Evolutionary conservation across 2,329 filamentous ascomycete species (phyloP), one percentile per base, ranked within the genome.

Genomic region (Alternaria angustiovoidea): DNA sequence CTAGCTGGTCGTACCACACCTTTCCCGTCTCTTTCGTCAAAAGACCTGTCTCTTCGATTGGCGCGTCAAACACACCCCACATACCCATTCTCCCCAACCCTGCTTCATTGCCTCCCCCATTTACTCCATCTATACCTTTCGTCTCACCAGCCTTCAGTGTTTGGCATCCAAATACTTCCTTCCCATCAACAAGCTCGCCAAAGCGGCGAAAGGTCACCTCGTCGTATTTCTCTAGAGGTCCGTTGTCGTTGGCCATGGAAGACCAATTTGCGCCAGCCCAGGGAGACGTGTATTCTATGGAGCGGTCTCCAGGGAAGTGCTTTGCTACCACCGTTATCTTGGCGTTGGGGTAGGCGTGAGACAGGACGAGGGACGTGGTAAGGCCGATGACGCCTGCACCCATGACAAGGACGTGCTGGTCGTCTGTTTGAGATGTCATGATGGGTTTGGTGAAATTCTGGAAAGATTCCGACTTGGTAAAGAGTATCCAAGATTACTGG

Each of bases 271-370:
- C 93, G 14, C 93, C 93, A 4, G 93, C 93, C 91, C 92, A 96
- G 1, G 92, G 93, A 6, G 92, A 96, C 0, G 92, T 89, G 77
- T 97, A 97, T 82, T 96, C 91, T 67, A 94, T 90, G 67, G 94
- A 91, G 78, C 94, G 95, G 81, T 97, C 94, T 36, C 94, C 94
- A 0, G 94, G 94, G 90, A 97, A 95, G 77, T 96, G 91, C 74
- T 94, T 96, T 5, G 92, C 90, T 32, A 93, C 82, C 36, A 96
- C 83, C 0, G 91, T 93, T 65, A 96, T 81, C 22, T 81, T 80
- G 66, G 89, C 84, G 3, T 76, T 69, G 2, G 82, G 80, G 41
- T 81, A 81, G 61, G 86, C 82, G 55, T 83, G 80, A 2, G 87
- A 86, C 12, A 91, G 81, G 12, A 86, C 78, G 30, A 89, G 81